These are phyloP conservation scores for Aaosphaeria arxii DNA, from an alignment of 2,329 filamentous ascomycete species.

Conservation along the genomic window DNA sequence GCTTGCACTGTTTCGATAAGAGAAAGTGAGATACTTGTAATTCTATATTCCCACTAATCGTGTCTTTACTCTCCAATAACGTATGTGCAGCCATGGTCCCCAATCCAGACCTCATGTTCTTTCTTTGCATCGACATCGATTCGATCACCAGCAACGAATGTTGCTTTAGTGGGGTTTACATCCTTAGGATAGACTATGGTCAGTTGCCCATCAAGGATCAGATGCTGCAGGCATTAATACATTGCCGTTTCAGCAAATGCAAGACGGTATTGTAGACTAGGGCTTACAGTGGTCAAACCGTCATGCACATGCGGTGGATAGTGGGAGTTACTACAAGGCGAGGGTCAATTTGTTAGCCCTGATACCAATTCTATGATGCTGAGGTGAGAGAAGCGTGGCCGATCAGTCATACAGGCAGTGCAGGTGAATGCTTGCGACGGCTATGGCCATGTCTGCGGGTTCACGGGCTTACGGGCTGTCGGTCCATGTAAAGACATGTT, in stretches of 20 bases:
- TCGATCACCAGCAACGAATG: slow-evolving; percentile 58
- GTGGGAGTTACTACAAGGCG: slow-evolving; percentile 56
- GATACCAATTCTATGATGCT: no score
- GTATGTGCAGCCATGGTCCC: slow-evolving; percentile 64
- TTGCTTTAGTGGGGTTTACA: slow-evolving; percentile 52
- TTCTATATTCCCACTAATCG: no score
- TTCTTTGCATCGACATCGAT: slow-evolving; percentile 64
- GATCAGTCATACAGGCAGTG: neutral
- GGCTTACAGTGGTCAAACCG: slow-evolving; percentile 54
- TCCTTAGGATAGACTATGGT: slow-evolving; percentile 67
- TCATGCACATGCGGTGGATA: slow-evolving; percentile 66
- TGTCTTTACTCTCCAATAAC: slow-evolving; percentile 54
- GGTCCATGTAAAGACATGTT: slow-evolving; percentile 68
- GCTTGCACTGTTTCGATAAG: no score
- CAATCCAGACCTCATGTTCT: slow-evolving; percentile 69
- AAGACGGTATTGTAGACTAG: no score
- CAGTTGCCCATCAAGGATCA: slow-evolving; percentile 63
- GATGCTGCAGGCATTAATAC: slow-evolving; percentile 41
- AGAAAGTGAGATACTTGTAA: no score
- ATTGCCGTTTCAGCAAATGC: no score
- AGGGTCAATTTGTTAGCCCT: no score
- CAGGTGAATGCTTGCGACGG: neutral
- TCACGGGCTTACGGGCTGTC: slow-evolving; percentile 60
- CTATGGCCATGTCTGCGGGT: neutral
- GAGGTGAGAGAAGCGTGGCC: no score